A percentile compares a stretch with the other conserved stretches of the same genome.
Conservation (phyloP, 805 yeast genomes). For the Pichia sporocuriosa region DNA sequence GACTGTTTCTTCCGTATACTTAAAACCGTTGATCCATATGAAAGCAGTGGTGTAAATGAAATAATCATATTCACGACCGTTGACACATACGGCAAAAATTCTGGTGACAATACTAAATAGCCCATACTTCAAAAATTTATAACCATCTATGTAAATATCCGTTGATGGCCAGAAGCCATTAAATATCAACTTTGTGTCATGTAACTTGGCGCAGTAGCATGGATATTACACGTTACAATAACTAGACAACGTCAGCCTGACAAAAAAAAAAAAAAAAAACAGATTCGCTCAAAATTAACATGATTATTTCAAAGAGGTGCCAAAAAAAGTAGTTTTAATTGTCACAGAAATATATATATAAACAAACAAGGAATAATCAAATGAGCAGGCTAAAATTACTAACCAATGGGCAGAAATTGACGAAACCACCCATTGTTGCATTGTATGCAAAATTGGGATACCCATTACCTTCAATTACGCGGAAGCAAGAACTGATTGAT, state of each 20-base stretch:
- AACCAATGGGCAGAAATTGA: conserved; percentile 2
- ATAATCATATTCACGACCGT: conserved; percentile 56
- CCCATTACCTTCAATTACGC: background rate
- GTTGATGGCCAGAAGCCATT: no score
- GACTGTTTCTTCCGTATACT: conserved; percentile 58
- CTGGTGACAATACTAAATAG: conserved; percentile 27
- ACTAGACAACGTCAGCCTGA: no score
- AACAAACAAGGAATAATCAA: no score
- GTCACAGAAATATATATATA: no score
- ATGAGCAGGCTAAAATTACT: background rate
- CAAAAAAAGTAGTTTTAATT: no score
- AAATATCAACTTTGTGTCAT: no score
- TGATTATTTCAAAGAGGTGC: no score
- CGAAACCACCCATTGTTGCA: conserved; percentile 4
- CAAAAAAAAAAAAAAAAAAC: no score
- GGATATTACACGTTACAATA: no score
- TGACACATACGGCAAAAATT: conserved; percentile 25
- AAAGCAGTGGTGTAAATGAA: conserved; percentile 75
- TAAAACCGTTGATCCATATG: conserved; percentile 78
- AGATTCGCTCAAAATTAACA: no score
- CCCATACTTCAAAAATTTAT: conserved; percentile 18
- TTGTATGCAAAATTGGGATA: conserved; percentile 6
- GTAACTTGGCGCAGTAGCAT: no score
- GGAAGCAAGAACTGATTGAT: conserved; percentile 2
- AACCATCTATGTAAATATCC: no score